These are phyloP conservation scores for Chlorencoelia australis DNA, from an alignment of 2,329 filamentous ascomycete species.

Conservation along the genomic window DNA sequence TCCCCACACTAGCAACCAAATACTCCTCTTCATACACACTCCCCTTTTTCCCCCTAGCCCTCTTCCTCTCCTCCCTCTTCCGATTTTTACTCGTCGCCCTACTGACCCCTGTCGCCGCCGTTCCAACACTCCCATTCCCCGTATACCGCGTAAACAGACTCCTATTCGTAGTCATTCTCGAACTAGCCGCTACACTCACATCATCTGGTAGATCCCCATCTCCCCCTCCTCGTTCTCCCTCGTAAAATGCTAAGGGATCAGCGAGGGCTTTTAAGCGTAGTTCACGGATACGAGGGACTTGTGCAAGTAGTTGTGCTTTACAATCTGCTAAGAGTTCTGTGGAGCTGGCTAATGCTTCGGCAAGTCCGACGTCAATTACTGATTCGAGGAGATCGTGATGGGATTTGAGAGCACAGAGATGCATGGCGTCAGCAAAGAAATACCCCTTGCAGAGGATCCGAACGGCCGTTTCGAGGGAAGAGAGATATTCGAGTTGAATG, in stretches of 20 bases:
- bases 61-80: slow-evolving; percentile 84
- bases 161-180: slow-evolving; percentile 70
- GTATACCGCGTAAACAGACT: slow-evolving; percentile 92
- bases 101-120: slow-evolving; percentile 61
- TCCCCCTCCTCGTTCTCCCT: slow-evolving; percentile 56
- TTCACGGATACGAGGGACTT: slow-evolving; percentile 77
- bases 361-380: slow-evolving; percentile 68
- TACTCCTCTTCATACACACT: slow-evolving; percentile 98
- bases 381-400: slow-evolving; percentile 50
- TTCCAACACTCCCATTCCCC: slow-evolving; percentile 45
- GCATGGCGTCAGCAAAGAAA: slow-evolving; percentile 80
- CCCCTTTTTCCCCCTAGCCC: slow-evolving; percentile 87
- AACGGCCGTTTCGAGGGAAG: slow-evolving; percentile 59
- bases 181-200: slow-evolving; percentile 75
- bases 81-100: slow-evolving; percentile 82
- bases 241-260: slow-evolving; percentile 83
- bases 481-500: slow-evolving; percentile 73
- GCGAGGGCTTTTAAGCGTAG: slow-evolving; percentile 70
- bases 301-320: slow-evolving; percentile 71
- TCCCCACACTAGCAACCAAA: slow-evolving; percentile 74
- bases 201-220: slow-evolving; percentile 78
- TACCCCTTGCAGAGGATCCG: slow-evolving; percentile 79
- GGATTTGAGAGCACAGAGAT: slow-evolving; percentile 52
- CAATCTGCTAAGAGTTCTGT: slow-evolving; percentile 93
- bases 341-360: slow-evolving; percentile 69